Base-by-base conservation (phyloP, 164 flowering plant genomes). In the Piper betle region DNA sequence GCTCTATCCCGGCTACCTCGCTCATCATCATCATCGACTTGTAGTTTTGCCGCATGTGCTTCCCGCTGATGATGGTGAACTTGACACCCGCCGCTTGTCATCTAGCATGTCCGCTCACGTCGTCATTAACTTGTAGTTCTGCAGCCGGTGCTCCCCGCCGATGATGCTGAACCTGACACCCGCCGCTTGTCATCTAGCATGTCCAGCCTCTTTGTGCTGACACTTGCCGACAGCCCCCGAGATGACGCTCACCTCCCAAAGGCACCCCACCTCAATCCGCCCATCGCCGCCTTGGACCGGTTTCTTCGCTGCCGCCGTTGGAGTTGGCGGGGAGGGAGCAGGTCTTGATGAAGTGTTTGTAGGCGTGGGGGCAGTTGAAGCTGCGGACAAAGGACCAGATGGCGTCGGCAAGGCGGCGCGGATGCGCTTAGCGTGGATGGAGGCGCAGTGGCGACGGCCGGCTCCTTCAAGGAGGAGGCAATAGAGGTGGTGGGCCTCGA, bases 301-400 rank as follows among this genome's bases (percentile, higher is more conserved):
- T n/a, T n/a, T 15, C 50, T 15, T 7, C 66, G 43, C 37, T 46
- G n/a, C 57, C 52, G n/a, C 62, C 56, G 7, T 46, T n/a, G n/a
- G n/a, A n/a, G n/a, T n/a, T n/a, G n/a, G n/a, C n/a, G n/a, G n/a
- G 40, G 25, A 90, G 80, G 20, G 61, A 9, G 71, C 99, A 93
- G 75, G 82, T 83, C 72, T 78, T 88, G 85, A 93, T 86, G 85
- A 93, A 93, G 78, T 93, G 97, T 64, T 93, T 93, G 80, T 93
- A 90, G 9, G 78, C 77, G 64, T 90, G 92, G 0, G 97, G 98
- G 64, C 65, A 70, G 68, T 93, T 97, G 82, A 93, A 93, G 1
- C 83, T 82, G 9, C 97, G 86, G 50, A 86, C 85, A 46, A 88
- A 60, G 38, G 94, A 77, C 97, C 98, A 93, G 6, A 93, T 91